Evolutionary conservation across 164 flowering plant genomes (phyloP), one percentile per base, ranked within the genome.

Genomic region (Tetracentron sinense): DNA sequence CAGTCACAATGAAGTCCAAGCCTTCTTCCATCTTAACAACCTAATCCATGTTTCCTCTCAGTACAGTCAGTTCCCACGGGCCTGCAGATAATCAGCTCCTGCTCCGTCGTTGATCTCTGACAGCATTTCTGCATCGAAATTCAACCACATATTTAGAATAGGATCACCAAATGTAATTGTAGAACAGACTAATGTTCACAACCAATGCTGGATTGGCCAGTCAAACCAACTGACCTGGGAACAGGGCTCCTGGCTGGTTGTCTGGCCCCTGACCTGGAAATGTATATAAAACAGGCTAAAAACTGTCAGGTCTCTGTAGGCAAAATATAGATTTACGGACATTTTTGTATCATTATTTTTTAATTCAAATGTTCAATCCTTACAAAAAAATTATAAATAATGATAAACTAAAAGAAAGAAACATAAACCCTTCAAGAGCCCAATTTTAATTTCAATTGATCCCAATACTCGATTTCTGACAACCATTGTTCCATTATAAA

Each of bases 61-160:
- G 26, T 42, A 72, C 63, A 48, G 23, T 17, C 31, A 33, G 27
- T 42, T 48, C 46, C 35, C 62, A 58, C n/a, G n/a, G 42, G 52
- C 38, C 1, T 20, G 22, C 42, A 16, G 19, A 16, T 21, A 51
- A 58, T 82, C 70, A 84, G 68, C 91, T 88, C 84, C 93, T 86
- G 87, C 93, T 91, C 44, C 93, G 60, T 74, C 84, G 88, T 1
- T 84, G 81, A 15, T 77, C 91, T 74, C 78, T 85, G 21, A 61
- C 49, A 47, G 84, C 84, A 76, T 82, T 79, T 67, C 90, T 84
- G 87, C 72, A 76, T n/a, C 11, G 14, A 27, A 60, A 46, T 26
- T 29, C 26, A 17, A 1, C 1, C 23, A 21, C 11, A 19, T 20
- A 17, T 28, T 22, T 30, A n/a, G n/a, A 51, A 20, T 35, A 19